Percentiles rank a stretch among this genome's conserved stretches.
These are phyloP conservation scores for Myxozyma nipponensis DNA, from an alignment of 805 yeast species.

Conservation along the genomic window DNA sequence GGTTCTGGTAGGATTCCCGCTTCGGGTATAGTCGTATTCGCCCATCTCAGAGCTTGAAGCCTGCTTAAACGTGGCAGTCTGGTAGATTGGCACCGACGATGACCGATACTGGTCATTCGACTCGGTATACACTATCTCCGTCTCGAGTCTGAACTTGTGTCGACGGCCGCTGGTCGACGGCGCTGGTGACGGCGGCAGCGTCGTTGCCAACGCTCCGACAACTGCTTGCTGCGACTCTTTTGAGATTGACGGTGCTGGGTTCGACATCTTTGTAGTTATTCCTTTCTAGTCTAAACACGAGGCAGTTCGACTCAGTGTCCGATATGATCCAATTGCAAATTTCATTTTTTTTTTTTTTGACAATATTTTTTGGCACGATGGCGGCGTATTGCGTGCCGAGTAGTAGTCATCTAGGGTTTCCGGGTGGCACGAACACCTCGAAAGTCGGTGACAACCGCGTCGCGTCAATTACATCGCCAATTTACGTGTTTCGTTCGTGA, in stretches of 20 bases:
- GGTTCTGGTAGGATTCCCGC: conserved; percentile 92
- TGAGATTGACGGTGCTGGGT: background rate
- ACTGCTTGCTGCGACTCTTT: no score
- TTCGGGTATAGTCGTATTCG: conserved; percentile 79
- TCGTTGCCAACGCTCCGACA: background rate
- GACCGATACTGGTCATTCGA: conserved; percentile 70
- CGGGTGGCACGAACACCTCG: no score
- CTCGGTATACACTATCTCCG: conserved; percentile 62
- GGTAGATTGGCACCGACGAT: conserved; percentile 83
- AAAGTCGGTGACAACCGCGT: no score
- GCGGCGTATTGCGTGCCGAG: no score
- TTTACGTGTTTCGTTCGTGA: no score
- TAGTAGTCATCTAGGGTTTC: no score
- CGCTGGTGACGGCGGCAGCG: conserved; percentile 38
- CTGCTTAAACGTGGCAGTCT: conserved; percentile 92
- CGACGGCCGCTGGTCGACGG: conserved; percentile 36
- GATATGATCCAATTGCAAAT: no score
- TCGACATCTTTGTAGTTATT: background rate
- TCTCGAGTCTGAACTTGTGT: conserved; percentile 51
- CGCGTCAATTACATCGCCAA: no score
- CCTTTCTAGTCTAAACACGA: no score
- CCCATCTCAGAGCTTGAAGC: conserved; percentile 69
- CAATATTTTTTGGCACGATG: no score
- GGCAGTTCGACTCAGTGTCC: no score
- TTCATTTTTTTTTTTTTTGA: no score